Base-by-base conservation (phyloP, 805 yeast species). In the Yarrowia sp. region DNA sequence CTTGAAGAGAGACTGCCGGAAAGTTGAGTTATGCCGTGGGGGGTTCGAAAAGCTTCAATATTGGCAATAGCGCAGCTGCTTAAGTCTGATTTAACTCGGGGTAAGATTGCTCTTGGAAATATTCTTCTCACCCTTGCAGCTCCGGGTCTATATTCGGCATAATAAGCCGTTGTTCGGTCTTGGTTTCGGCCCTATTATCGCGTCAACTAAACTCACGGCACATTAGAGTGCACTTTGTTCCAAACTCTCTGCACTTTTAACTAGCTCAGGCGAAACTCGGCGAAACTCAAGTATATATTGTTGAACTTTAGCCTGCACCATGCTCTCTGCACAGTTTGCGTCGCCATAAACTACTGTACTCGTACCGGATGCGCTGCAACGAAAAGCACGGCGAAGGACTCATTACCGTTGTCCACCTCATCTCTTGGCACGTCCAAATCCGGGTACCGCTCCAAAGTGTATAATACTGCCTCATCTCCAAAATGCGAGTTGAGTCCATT, bases 351-450 rank as follows among this genome's bases (percentile, higher is more conserved):
- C 19, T 14, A 43, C n/a, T n/a, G n/a, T n/a, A n/a, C 30, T 24
- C 30, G 30, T 24, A 5, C 42, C 30, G 55, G 36, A 17, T 17
- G 30, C 30, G 30, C 40, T 17, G 42, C 40, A 50, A 50, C 30
- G 38, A 50, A 36, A 50, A 46, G 17, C 24, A 34, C 40, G 36
- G 36, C 20, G 9, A 36, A 9, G 19, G 14, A 5, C 19, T 52
- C 43, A 19, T 36, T 52, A 38, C 34, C 34, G 43, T 38, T 34
- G 7, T 13, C 58, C 2, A 52, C 56, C 43, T 52, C 58, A 52
- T 52, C 58, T 5, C 58, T 52, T 52, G 58, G 58, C 58, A 52
- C 43, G 19, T 8, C 34, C 58, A 19, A 52, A 52, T 38, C 33
- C 43, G 43, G 42, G 13, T 14, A 24, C 40, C 9, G 33, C 19